Evolutionary conservation across 768 basidiomycete genomes (phyloP), one percentile per base, ranked within the genome.

Genomic region (Amanita subjunquillea): DNA sequence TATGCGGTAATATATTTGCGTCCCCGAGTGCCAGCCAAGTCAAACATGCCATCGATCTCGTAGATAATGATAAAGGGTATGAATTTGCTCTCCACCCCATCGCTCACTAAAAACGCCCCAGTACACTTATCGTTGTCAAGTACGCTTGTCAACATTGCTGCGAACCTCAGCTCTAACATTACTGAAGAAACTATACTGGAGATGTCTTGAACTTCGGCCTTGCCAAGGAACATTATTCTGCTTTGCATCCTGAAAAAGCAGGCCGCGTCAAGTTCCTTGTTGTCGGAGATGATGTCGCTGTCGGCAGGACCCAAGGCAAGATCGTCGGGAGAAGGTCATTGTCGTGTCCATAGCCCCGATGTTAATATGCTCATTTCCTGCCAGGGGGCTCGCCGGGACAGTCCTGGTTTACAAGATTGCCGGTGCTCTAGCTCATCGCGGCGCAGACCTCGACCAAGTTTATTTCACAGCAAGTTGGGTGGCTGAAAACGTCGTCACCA

Each of bases 171-270:
- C 30, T 10, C 46, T 55, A 49, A 54, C 38, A 60, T 30, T 29
- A 6, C 22, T 25, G 43, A 54, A 90, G 86, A 64, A 91, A 91
- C 60, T 91, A 91, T 62, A 92, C 90, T 0, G 92, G 92, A 15
- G 92, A 95, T 59, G 77, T 92, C 36, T 80, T 95, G 44, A 91
- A 93, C 62, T 95, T 95, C 60, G 92, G 92, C 22, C 77, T 95
- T 8, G 91, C 91, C 3, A 85, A 82, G 58, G 91, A 95, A 60
- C 85, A 88, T 58, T 84, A 85, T 55, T 82, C 87, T 3, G 82
- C 88, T 4, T 65, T 72, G 45, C 76, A 85, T 51, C 83, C 88
- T 0, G 75, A 80, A 22, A 81, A 82, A 59, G 76, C 85, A 1
- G 76, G 85, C 48, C 69, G 69, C 25, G 77, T 90, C 62, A 82